phyloP scores from a whole-genome alignment of 768 basidiomycete genomes.

The Clitopilus hobsonii region DNA sequence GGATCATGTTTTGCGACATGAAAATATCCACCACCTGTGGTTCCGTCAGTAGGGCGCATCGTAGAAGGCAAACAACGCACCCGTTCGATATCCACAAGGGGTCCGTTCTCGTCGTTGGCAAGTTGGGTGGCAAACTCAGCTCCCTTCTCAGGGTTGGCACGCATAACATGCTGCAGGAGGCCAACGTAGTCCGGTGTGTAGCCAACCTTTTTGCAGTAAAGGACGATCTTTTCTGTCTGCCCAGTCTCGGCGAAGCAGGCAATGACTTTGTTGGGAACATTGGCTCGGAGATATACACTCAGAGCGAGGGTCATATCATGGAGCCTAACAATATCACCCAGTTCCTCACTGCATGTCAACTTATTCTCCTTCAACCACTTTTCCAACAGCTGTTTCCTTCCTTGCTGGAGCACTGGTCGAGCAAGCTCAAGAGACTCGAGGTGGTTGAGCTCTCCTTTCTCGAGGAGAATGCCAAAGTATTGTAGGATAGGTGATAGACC shows the following conservation, averaged over 20 bases:
- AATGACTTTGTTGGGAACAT: constrained; percentile 97
- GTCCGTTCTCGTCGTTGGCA: constrained; percentile 89
- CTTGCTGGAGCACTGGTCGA: constrained; percentile 92
- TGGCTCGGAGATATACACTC: constrained; percentile 95
- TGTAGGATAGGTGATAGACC: constrained; percentile 94
- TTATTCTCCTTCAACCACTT: constrained; percentile 99
- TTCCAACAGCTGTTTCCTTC: constrained; percentile 93
- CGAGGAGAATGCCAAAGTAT: constrained; percentile 97
- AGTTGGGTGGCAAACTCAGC: constrained; percentile 96
- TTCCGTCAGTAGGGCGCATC: background rate
- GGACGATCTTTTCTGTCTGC: constrained; percentile 95
- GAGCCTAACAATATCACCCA: constrained; percentile 92
- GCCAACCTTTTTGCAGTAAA: constrained; percentile 96
- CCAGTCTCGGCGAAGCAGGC: constrained; percentile 99
- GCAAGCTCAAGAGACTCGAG: constrained; percentile 94
- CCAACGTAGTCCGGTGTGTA: constrained; percentile 91
- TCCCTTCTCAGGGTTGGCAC: constrained; percentile 94
- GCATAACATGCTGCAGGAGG: constrained; percentile 93
- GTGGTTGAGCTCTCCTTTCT: constrained; percentile 97
- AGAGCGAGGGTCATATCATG: constrained; percentile 97
- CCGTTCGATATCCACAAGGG: constrained; percentile 89
- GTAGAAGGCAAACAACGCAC: constrained; percentile 33
- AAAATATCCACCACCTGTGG: constrained; percentile 94
- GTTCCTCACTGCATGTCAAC: constrained; percentile 97
- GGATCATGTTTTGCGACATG: constrained; percentile 99